Evolutionary conservation across 2,329 filamentous ascomycete species (phyloP), one percentile per base, ranked within the genome.

Genomic region (Microsporum audouinii): DNA sequence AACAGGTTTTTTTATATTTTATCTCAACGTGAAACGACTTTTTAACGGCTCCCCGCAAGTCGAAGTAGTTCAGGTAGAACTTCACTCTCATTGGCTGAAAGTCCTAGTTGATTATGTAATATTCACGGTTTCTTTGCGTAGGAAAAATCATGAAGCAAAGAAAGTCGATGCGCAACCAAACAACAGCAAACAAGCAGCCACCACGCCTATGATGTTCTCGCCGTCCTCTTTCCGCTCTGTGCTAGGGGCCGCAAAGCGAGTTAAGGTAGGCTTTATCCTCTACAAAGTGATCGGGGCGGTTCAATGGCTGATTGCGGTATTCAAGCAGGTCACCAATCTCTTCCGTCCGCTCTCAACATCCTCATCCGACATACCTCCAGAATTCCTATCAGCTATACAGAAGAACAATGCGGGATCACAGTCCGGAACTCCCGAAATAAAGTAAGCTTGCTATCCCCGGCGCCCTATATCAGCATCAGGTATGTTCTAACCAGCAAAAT

Each of bases 121-220:
- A 58, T 58, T 58, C 43, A 47, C 43, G 43, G 12, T 47, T 55
- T 36, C 10, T 34, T 17, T 23, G 8, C 5, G 17, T 3, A 58
- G 14, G 39, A 58, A 45, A 58, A 58, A 58, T 29, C 12, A 8
- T 43, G 10, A 29, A 17, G n/a, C 33, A 41, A 29, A 36, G 27
- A 45, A 41, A 38, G 53, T 27, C 14, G 56, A 31, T 14, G n/a
- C 29, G 8, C 23, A 39, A 4, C 27, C 10, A 33, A 17, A 23
- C 34, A 58, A 12, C 31, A 55, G 49, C 31, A 34, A 36, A 55
- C 33, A 55, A 29, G 31, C 45, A 55, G 14, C 10, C 23, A 23
- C 4, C 49, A 55, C 47, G n/a, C 51, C 33, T 58, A 63, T 43
- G 17, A 65, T 65, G 64, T 59, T 65, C 57, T 61, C 60, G 2